Evolutionary conservation across 2,329 filamentous ascomycete species (phyloP).

Genomic region (Fusarium oligoseptatum): DNA sequence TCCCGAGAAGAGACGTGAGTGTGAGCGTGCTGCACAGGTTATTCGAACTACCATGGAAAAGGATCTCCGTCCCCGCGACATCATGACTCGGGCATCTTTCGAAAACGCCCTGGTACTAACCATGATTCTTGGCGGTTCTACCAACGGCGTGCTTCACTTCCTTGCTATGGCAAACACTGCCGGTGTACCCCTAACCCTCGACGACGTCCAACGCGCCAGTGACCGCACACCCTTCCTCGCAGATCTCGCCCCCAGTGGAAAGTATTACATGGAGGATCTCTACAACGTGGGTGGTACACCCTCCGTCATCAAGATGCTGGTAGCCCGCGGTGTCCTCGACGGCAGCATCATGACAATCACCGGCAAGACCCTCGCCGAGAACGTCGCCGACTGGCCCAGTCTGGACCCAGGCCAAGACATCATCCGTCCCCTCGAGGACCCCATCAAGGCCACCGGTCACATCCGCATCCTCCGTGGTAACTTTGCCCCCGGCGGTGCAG

Average conservation of each 20-base stretch:
- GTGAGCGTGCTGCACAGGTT: slow-evolving; percentile 81
- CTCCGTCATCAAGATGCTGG: slow-evolving; percentile 86
- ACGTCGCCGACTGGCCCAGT: slow-evolving; percentile 81
- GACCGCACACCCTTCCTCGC: slow-evolving; percentile 89
- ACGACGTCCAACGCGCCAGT: slow-evolving; percentile 85
- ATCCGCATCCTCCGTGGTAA: slow-evolving; percentile 91
- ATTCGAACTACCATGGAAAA: slow-evolving; percentile 85
- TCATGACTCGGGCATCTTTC: slow-evolving; percentile 84
- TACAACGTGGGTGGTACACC: slow-evolving; percentile 89
- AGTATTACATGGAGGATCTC: slow-evolving; percentile 89
- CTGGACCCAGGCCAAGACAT: slow-evolving; percentile 85
- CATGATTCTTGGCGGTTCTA: slow-evolving; percentile 92
- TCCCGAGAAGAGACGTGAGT: slow-evolving; percentile 88
- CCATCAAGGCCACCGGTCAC: slow-evolving; percentile 87
- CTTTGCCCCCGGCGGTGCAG: slow-evolving; percentile 87
- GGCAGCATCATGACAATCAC: slow-evolving; percentile 86
- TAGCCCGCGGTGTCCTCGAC: slow-evolving; percentile 81
- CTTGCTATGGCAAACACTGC: slow-evolving; percentile 92
- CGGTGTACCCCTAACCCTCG: slow-evolving; percentile 80
- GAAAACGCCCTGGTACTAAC: slow-evolving; percentile 92
- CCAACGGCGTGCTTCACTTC: slow-evolving; percentile 90
- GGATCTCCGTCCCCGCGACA: slow-evolving; percentile 84
- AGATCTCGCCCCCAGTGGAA: slow-evolving; percentile 85
- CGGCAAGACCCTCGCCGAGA: slow-evolving; percentile 85
- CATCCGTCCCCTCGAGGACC: slow-evolving; percentile 81